Conservation (phyloP, 352 stramenopile species). For the Blastocystis sp. region DNA sequence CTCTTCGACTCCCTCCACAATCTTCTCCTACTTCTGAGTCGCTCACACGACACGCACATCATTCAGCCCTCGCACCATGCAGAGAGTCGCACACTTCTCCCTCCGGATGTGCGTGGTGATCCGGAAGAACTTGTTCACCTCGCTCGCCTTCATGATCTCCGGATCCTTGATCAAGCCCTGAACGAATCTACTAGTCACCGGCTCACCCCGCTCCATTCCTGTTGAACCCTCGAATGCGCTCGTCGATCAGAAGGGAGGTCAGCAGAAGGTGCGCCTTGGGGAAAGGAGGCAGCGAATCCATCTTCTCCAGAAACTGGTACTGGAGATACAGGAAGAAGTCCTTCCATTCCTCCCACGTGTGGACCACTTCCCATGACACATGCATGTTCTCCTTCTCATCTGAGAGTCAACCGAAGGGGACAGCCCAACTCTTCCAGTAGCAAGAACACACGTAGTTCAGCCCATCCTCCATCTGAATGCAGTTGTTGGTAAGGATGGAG, state of each 20-base stretch:
- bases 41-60: not conserved
- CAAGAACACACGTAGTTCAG: conserved; percentile 18
- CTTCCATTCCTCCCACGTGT: conserved; percentile 54
- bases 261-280: conserved; percentile 21
- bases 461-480: conserved; percentile 22
- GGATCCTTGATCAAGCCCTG: conserved; percentile 33
- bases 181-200: conserved; percentile 20
- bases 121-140: conserved; percentile 54
- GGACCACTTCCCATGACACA: not conserved
- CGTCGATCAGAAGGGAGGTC: conserved; percentile 29
- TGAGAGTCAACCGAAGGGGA: not conserved
- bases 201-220: not conserved
- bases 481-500: not conserved
- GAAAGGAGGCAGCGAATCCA: not conserved
- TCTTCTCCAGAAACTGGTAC: not conserved
- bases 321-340: conserved; percentile 23
- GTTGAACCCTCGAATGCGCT: conserved; percentile 7
- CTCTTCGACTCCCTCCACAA: conserved; percentile 33
- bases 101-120: conserved; percentile 29
- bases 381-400: conserved; percentile 24
- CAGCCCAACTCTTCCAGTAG: conserved; percentile 23
- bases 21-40: not conserved
- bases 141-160: not conserved
- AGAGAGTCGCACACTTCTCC: conserved; percentile 24
- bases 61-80: not conserved